Percentiles rank a stretch among this genome's conserved stretches.
Evolutionary conservation across 1,284 basidiomycete genomes (phyloP).

Genomic region (Naganishia liquefaciens): DNA sequence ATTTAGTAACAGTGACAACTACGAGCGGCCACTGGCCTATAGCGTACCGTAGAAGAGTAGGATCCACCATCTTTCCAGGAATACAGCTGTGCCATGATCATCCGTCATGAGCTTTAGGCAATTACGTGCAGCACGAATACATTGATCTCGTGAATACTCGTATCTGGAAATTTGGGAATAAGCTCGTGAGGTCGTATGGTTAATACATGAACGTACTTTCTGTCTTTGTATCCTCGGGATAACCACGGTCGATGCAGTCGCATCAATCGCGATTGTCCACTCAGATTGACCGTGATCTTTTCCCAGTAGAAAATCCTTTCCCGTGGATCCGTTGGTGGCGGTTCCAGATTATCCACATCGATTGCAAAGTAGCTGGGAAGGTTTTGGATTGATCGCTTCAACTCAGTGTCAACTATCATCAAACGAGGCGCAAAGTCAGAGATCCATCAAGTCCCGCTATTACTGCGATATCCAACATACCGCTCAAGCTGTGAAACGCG

Average conservation of each 20-base stretch:
- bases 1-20: neutral
- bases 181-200: neutral
- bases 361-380: conserved; percentile 54
- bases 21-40: neutral
- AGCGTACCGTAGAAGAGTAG: conserved; percentile 49
- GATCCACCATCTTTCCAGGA: conserved; percentile 55
- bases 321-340: conserved; percentile 43
- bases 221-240: conserved; percentile 44
- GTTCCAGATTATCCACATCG: conserved; percentile 37
- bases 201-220: conserved; percentile 18
- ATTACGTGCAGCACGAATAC: conserved; percentile 53
- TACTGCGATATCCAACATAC: neutral
- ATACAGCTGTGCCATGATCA: conserved; percentile 47
- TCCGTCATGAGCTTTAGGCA: conserved; percentile 52
- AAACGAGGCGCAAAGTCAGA: conserved; percentile 13
- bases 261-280: conserved; percentile 53
- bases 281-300: conserved; percentile 53
- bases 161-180: conserved; percentile 38
- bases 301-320: conserved; percentile 53
- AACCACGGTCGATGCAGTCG: conserved; percentile 53
- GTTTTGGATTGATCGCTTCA: conserved; percentile 53
- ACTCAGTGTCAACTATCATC: conserved; percentile 49
- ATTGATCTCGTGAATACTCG: conserved; percentile 54
- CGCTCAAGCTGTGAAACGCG: conserved; percentile 35
- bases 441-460: neutral